These are phyloP conservation scores for Lipomyces spencermartinsiae DNA, from an alignment of 805 yeast genomes.

Conservation along the genomic window DNA sequence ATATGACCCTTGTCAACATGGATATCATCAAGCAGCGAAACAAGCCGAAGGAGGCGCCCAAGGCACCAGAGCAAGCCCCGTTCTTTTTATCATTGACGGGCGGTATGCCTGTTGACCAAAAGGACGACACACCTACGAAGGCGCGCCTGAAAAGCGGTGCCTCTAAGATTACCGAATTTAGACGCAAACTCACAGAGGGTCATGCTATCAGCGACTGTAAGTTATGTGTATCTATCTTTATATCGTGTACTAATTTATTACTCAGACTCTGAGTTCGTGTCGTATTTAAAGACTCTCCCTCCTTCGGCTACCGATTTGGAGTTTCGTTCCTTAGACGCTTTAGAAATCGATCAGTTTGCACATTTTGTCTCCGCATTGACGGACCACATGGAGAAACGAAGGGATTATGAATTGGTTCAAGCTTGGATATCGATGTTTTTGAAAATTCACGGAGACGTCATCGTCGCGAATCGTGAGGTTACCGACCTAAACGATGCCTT, in stretches of 20 bases:
- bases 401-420: constrained; percentile 76
- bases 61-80: constrained; percentile 78
- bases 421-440: constrained; percentile 79
- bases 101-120: constrained; percentile 19
- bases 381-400: constrained; percentile 60
- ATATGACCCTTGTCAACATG: constrained; percentile 76
- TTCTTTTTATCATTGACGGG: constrained; percentile 72
- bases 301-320: constrained; percentile 87
- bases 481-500: constrained; percentile 53
- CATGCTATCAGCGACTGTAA: constrained; percentile 49
- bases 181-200: constrained; percentile 65
- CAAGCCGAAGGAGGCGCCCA: constrained; percentile 87
- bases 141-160: constrained; percentile 7
- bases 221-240: constrained; percentile 24
- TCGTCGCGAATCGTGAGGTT: constrained; percentile 46
- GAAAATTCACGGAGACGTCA: constrained; percentile 81
- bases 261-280: constrained; percentile 53
- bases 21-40: constrained; percentile 85
- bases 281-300: constrained; percentile 62
- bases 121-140: constrained; percentile 40
- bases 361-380: constrained; percentile 72
- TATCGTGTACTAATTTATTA: background rate
- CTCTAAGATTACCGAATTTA: constrained; percentile 59
- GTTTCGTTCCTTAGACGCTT: constrained; percentile 71
- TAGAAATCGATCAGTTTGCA: constrained; percentile 66